phyloP scores from a whole-genome alignment of 129 eudicot species.

The Pittosporum tobira region DNA sequence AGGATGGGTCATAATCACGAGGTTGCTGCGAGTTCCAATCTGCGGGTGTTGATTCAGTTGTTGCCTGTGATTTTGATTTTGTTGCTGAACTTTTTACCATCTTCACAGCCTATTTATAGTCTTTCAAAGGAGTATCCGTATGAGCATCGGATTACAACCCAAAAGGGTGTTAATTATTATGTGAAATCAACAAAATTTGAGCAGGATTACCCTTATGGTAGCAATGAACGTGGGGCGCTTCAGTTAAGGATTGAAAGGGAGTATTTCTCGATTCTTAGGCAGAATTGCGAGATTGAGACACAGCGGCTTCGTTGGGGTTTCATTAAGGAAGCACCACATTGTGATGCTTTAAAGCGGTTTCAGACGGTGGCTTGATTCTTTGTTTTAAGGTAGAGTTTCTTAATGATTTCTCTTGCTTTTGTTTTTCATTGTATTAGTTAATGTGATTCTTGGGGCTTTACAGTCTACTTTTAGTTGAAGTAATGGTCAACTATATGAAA shows the following conservation, averaged over 20 bases:
- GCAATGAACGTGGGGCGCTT: constrained; percentile 38
- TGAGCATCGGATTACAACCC: constrained; percentile 40
- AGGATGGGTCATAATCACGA: constrained; percentile 32
- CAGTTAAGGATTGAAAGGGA: constrained; percentile 50
- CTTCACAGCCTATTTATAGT: constrained; percentile 46
- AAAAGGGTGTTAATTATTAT: constrained; percentile 52
- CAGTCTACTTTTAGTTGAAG: background rate
- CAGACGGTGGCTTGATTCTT: constrained; percentile 7
- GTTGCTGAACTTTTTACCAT: constrained; percentile 55
- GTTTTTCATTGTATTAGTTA: background rate
- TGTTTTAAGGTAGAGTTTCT: background rate
- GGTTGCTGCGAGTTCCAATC: constrained; percentile 31
- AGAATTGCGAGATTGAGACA: constrained; percentile 51
- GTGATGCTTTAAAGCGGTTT: constrained; percentile 27
- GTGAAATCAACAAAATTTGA: constrained; percentile 52
- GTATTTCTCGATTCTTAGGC: constrained; percentile 36
- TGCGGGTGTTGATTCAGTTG: constrained; percentile 45
- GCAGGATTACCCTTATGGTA: constrained; percentile 44
- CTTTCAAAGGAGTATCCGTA: constrained; percentile 44
- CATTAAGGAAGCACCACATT: constrained; percentile 47
- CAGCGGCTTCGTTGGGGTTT: constrained; percentile 64
- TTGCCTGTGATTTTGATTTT: constrained; percentile 56
- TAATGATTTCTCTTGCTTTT: background rate
- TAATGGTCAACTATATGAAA: background rate
- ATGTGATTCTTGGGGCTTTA: background rate